Percentiles rank a stretch among this genome's conserved stretches.
These are phyloP conservation scores for Pleurotus cornucopiae DNA, from an alignment of 768 basidiomycete species.

Conservation along the genomic window DNA sequence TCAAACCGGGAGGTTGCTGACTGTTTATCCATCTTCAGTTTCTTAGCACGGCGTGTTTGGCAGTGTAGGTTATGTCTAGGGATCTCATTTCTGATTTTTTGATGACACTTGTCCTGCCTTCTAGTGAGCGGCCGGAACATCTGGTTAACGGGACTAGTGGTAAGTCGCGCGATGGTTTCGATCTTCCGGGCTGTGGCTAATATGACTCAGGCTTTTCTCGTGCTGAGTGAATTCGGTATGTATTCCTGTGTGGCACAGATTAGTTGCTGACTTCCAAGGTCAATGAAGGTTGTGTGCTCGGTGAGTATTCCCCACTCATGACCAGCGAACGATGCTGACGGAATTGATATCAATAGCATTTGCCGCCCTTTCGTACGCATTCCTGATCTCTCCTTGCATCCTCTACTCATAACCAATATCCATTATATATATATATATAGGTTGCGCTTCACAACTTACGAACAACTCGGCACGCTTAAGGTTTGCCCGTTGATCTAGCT, in stretches of 20 bases:
- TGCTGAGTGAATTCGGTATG: slow-evolving; percentile 24
- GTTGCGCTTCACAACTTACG: slow-evolving; percentile 33
- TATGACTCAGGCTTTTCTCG: slow-evolving; percentile 8
- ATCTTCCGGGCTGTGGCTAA: slow-evolving; percentile 4
- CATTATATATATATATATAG: slow-evolving; percentile 13
- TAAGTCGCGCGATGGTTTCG: slow-evolving; percentile 10
- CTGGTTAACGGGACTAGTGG: slow-evolving; percentile 14
- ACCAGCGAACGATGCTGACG: background rate
- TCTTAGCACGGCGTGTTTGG: slow-evolving; percentile 48
- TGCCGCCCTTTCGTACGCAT: slow-evolving; percentile 36
- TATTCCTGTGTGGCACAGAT: background rate
- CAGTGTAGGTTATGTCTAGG: slow-evolving; percentile 25
- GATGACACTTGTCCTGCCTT: background rate
- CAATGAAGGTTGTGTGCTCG: slow-evolving; percentile 19
- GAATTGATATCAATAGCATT: slow-evolving; percentile 24
- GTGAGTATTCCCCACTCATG: background rate
- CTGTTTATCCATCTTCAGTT: slow-evolving; percentile 22
- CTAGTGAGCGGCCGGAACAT: slow-evolving; percentile 38
- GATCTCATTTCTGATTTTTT: background rate
- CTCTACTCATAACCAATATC: background rate
- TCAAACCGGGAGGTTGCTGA: no score
- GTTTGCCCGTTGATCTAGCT: slow-evolving; percentile 19
- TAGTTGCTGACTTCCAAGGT: no score
- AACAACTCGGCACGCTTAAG: slow-evolving; percentile 27
- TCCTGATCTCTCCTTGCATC: background rate